Conservation (phyloP, 2,329 filamentous ascomycete genomes). For the Scolecobasidium constrictum region DNA sequence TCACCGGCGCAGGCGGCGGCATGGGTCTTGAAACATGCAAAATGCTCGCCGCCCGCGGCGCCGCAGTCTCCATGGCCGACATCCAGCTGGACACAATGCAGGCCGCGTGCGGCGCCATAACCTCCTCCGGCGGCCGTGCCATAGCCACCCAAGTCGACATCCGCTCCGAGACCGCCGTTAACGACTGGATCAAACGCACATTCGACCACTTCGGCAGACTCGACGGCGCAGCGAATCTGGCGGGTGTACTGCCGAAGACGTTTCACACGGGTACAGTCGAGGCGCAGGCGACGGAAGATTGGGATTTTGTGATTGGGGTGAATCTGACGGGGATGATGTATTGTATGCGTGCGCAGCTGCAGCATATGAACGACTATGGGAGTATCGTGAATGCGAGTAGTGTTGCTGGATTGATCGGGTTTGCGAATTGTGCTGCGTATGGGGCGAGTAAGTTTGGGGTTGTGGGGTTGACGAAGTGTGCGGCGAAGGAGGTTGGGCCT, state of each 20-base stretch:
- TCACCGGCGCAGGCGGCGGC: conserved; percentile 5
- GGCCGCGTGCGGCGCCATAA: neutral
- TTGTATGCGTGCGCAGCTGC: conserved; percentile 26
- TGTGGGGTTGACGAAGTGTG: conserved; percentile 27
- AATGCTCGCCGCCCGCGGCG: conserved; percentile 7
- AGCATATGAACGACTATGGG: conserved; percentile 27
- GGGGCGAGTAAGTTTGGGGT: conserved; percentile 30
- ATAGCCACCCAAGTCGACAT: conserved; percentile 22
- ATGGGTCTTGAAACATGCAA: conserved; percentile 6
- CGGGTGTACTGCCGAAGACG: conserved; percentile 33
- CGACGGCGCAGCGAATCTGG: conserved; percentile 29
- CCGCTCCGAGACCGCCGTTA: conserved; percentile 19
- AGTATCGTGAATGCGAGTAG: conserved; percentile 37
- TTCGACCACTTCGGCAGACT: conserved; percentile 21
- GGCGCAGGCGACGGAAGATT: conserved; percentile 26
- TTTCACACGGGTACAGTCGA: conserved; percentile 19
- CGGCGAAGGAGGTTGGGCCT: conserved; percentile 29
- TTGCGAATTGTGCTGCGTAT: conserved; percentile 25
- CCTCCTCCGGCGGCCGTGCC: neutral
- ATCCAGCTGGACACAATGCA: neutral
- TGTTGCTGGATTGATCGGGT: conserved; percentile 39
- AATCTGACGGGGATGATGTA: conserved; percentile 29
- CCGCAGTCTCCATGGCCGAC: conserved; percentile 4
- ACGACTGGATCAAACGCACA: conserved; percentile 24
- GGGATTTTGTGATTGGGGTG: conserved; percentile 26